Percentiles rank a stretch among this genome's conserved stretches.
Conservation (phyloP, 306 rosid species). For the Hippophae tibetana region DNA sequence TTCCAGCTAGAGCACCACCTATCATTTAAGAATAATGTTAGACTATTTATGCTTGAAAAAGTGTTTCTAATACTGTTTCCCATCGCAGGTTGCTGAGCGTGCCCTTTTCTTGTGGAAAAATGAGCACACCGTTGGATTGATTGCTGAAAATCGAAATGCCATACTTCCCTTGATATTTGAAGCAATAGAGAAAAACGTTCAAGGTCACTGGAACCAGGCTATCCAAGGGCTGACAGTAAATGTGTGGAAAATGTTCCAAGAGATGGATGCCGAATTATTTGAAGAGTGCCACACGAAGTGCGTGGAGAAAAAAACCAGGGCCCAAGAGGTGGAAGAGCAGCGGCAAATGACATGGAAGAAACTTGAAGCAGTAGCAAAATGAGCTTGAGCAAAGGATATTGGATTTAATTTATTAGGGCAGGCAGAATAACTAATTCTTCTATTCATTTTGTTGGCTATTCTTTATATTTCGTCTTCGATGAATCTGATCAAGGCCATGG, state of each 20-base stretch:
- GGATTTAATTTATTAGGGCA: too few species aligned
- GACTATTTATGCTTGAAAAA: not conserved
- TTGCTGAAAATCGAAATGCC: constrained; percentile 40
- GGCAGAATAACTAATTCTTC: constrained; percentile 1
- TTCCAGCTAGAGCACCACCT: too few species aligned
- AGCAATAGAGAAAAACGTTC: constrained; percentile 47
- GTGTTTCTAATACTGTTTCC: constrained; percentile 13
- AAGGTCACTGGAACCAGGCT: constrained; percentile 52
- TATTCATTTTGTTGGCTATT: constrained; percentile 17
- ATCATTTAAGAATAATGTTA: too few species aligned
- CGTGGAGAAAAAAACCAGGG: constrained; percentile 38
- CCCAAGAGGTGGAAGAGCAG: constrained; percentile 32
- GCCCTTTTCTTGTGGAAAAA: constrained; percentile 66
- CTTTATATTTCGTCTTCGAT: not conserved
- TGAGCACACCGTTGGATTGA: constrained; percentile 40
- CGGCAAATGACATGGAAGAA: constrained; percentile 48
- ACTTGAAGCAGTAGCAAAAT: constrained; percentile 55
- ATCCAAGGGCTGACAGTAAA: constrained; percentile 45
- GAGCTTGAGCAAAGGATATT: constrained; percentile 33
- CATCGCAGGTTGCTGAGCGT: constrained; percentile 55
- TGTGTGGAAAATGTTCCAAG: constrained; percentile 41
- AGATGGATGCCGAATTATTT: constrained; percentile 48
- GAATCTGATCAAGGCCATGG: too few species aligned
- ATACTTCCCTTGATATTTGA: constrained; percentile 53
- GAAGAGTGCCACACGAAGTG: constrained; percentile 40